Base-by-base conservation (phyloP, 2,329 filamentous ascomycete species). In the Hypoxylon sp. region DNA sequence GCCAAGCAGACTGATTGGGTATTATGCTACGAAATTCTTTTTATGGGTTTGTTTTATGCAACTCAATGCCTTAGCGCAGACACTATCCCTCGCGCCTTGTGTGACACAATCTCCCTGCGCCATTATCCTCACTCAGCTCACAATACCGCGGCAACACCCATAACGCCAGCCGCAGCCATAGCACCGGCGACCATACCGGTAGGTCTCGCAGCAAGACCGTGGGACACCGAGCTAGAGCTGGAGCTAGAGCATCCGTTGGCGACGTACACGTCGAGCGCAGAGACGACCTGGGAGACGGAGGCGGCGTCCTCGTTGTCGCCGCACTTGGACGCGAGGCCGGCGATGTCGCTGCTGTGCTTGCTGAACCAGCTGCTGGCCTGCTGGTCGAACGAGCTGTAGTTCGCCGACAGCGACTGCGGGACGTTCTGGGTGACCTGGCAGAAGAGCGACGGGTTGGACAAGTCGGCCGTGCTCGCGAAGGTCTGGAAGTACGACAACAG, bases 71-170 rank as follows among this genome's bases (percentile, higher is more conserved):
- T 14, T 20, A 20, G 7, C 36, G n/a, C 36, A 40, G 18, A 7
- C 36, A 11, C 36, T n/a, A n/a, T n/a, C 36, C 11, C 16, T 20
- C 3, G 4, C 11, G 8, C 16, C 8, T 5, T 12, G 28, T 22
- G 22, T 16, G 7, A 7, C 50, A 11, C 26, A 38, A 38, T 52
- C 8, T 14, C 2, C 22, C 11, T 20, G n/a, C n/a, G n/a, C 8
- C n/a, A n/a, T 18, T 4, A 7, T 14, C 51, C 32, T 22, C 12
- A 9, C 16, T 24, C 12, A 7, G 16, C n/a, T 63, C 49, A 73
- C 20, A 74, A 58, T 7, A 80, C 79, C 2, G 80, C 78, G 2
- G 62, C 71, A n/a, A 64, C 70, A 45, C 72, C 73, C n/a, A 73
- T 40, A 36, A 73, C 30, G 32, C 70, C 73, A 32, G 72, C 73